Conservation (phyloP, 352 stramenopile species). For the Pythium rishiriense region DNA sequence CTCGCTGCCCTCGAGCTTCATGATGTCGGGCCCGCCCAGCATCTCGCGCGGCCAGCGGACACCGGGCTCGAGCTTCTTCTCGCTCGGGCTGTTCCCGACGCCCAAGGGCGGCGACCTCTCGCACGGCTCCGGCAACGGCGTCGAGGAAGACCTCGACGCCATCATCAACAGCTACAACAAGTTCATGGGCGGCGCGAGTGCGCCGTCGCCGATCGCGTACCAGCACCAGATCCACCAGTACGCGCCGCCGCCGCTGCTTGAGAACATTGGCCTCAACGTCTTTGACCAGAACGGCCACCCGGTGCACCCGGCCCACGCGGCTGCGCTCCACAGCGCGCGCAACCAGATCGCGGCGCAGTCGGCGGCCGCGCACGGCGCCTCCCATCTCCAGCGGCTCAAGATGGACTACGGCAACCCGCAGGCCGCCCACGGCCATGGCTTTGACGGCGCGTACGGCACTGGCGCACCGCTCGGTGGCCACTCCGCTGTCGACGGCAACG, state of each 20-base stretch:
- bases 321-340: slow-evolving; percentile 23
- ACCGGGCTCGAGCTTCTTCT: slow-evolving; percentile 46
- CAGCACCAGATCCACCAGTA: slow-evolving; percentile 47
- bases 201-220: slow-evolving; percentile 49
- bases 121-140: slow-evolving; percentile 22
- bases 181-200: slow-evolving; percentile 49
- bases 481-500: slow-evolving; percentile 19
- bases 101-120: slow-evolving; percentile 40
- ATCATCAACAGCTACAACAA: slow-evolving; percentile 80
- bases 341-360: slow-evolving; percentile 22
- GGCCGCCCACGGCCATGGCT: slow-evolving; percentile 23
- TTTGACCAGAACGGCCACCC: slow-evolving; percentile 55
- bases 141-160: slow-evolving; percentile 50
- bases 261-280: slow-evolving; percentile 62
- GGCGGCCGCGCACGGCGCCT: slow-evolving; percentile 15
- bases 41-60: slow-evolving; percentile 44
- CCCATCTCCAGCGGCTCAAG: slow-evolving; percentile 51
- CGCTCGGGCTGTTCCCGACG: slow-evolving; percentile 56
- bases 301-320: slow-evolving; percentile 28
- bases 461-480: slow-evolving; percentile 18
- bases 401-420: slow-evolving; percentile 47
- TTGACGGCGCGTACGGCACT: slow-evolving; percentile 42
- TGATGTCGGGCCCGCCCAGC: slow-evolving; percentile 52
- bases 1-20: slow-evolving; percentile 36
- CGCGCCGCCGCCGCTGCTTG: slow-evolving; percentile 45